These are phyloP conservation scores for Ganoderma lingzhi DNA, from an alignment of 1,284 basidiomycete species.

Conservation along the genomic window DNA sequence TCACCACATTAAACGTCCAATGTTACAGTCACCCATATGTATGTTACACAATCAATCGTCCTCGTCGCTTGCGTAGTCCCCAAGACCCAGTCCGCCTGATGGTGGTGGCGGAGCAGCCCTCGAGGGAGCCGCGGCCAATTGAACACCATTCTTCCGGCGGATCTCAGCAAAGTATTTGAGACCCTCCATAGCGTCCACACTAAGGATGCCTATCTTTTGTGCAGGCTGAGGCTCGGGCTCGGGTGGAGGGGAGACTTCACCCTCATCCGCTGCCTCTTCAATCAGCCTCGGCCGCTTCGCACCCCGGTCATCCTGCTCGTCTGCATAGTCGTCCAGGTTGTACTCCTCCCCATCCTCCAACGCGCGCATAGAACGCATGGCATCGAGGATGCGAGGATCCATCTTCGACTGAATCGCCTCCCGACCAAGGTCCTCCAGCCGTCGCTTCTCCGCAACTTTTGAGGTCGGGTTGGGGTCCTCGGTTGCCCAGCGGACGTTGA, in stretches of 20 bases:
- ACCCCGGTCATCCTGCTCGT: slow-evolving; percentile 43
- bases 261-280: slow-evolving; percentile 42
- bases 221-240: slow-evolving; percentile 40
- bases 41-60: slow-evolving; percentile 52
- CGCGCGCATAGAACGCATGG: slow-evolving; percentile 82
- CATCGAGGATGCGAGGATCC: slow-evolving; percentile 87
- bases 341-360: slow-evolving; percentile 81
- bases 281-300: slow-evolving; percentile 46
- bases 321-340: slow-evolving; percentile 52
- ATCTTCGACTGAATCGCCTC: slow-evolving; percentile 86
- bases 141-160: slow-evolving; percentile 61
- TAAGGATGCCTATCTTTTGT: slow-evolving; percentile 65
- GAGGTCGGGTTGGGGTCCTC: slow-evolving; percentile 94
- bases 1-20: slow-evolving; percentile 26
- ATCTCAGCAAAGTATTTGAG: slow-evolving; percentile 89
- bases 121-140: slow-evolving; percentile 33
- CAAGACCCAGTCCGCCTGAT: slow-evolving; percentile 60
- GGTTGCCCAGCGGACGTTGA: slow-evolving; percentile 98
- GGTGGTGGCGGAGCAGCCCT: slow-evolving; percentile 43
- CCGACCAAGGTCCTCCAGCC: slow-evolving; percentile 84
- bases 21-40: slow-evolving; percentile 26
- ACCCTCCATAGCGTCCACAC: slow-evolving; percentile 83
- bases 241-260: slow-evolving; percentile 35
- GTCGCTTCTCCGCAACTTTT: slow-evolving; percentile 84
- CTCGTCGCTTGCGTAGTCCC: slow-evolving; percentile 81